Conservation (phyloP, 306 rosid genomes). For the Inga laurina region DNA sequence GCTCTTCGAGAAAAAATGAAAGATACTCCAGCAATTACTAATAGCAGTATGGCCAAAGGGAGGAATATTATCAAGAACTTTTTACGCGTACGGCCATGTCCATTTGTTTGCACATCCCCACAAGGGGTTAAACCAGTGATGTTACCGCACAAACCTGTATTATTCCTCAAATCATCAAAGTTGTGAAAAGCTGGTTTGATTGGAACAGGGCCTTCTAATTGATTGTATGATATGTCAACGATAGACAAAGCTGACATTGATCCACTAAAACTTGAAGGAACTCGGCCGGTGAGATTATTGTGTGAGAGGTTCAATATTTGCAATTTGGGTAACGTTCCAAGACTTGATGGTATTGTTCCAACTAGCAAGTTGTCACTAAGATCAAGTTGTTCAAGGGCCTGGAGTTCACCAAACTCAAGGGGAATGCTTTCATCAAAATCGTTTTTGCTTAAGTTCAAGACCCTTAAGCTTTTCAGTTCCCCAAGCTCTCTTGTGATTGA, state of each 20-base stretch:
- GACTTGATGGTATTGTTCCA: slow-evolving; percentile 23
- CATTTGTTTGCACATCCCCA: no score
- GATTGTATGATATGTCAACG: background rate
- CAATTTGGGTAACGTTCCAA: slow-evolving; percentile 25
- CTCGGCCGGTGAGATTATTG: slow-evolving; percentile 31
- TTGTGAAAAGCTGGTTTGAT: background rate
- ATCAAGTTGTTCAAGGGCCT: background rate
- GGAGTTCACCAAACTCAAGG: background rate
- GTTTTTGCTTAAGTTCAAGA: slow-evolving; percentile 14
- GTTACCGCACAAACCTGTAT: background rate
- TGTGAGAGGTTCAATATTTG: slow-evolving; percentile 41
- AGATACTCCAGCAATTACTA: background rate
- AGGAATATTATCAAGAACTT: background rate
- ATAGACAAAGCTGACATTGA: background rate
- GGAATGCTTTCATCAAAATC: slow-evolving; percentile 10
- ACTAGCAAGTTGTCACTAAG: background rate
- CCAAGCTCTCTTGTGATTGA: background rate
- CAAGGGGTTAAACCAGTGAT: background rate
- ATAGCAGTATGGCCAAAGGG: background rate
- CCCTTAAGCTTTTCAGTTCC: background rate
- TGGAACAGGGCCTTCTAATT: background rate
- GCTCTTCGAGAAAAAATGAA: no score
- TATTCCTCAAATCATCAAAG: slow-evolving; percentile 13
- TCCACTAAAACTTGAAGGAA: slow-evolving; percentile 22
- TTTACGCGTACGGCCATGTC: background rate